phyloP scores from a whole-genome alignment of 1,284 basidiomycete genomes.

The Tylopilus sp. region DNA sequence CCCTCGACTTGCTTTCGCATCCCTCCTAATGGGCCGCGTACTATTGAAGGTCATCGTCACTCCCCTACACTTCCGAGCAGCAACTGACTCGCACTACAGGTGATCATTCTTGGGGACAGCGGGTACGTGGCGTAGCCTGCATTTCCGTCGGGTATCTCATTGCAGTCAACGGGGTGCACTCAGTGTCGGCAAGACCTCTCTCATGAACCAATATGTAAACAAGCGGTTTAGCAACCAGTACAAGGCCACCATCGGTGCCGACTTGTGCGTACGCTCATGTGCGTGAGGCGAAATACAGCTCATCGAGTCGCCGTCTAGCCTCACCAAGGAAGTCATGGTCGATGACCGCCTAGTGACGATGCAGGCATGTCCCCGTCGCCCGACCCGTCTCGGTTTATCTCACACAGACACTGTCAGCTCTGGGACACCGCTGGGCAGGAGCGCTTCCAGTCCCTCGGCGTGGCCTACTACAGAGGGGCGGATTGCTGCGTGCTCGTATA shows the following conservation, averaged over 20 bases:
- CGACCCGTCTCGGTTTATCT: background rate
- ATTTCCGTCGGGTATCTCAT: conserved; percentile 10
- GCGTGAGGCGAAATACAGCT: conserved; percentile 9
- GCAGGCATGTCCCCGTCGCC: conserved; percentile 65
- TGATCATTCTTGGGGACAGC: conserved; percentile 97
- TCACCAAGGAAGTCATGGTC: conserved; percentile 98
- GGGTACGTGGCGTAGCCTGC: conserved; percentile 56
- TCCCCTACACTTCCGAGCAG: conserved; percentile 1
- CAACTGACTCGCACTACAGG: conserved; percentile 47
- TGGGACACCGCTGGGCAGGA: conserved; percentile 99
- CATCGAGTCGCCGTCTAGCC: conserved; percentile 43
- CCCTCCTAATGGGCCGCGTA: conserved; percentile 71
- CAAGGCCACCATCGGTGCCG: conserved; percentile 94
- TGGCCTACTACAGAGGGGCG: conserved; percentile 98
- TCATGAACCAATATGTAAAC: conserved; percentile 99
- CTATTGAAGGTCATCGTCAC: conserved; percentile 78
- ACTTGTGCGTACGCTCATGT: conserved; percentile 61
- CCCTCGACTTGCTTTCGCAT: background rate
- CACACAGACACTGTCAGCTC: conserved; percentile 49
- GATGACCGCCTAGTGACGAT: conserved; percentile 98
- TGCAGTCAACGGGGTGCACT: conserved; percentile 11
- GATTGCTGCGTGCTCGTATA: conserved; percentile 99
- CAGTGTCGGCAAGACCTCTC: conserved; percentile 98
- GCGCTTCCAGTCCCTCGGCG: conserved; percentile 97
- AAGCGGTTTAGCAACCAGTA: conserved; percentile 99